These are phyloP conservation scores for Metarhizium rileyi DNA, from an alignment of 2,329 filamentous ascomycete genomes.

Conservation along the genomic window DNA sequence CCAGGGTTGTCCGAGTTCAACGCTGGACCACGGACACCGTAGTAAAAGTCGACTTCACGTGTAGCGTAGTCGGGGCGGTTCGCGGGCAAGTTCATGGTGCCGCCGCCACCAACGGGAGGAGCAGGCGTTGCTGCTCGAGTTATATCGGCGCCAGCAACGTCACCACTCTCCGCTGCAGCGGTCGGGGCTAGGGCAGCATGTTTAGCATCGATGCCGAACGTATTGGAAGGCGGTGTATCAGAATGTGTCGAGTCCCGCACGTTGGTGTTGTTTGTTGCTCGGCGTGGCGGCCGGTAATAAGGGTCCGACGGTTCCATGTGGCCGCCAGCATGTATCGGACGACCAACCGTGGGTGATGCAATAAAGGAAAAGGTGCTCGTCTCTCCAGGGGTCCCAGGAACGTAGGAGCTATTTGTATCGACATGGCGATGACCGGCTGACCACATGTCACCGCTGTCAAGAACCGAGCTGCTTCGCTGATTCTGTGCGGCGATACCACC, in stretches of 20 bases:
- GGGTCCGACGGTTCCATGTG: conserved; percentile 55
- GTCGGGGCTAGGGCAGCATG: conserved; percentile 11
- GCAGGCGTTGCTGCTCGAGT: conserved; percentile 35
- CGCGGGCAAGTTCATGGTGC: conserved; percentile 29
- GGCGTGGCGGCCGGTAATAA: conserved; percentile 79
- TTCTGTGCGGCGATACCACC: conserved; percentile 35
- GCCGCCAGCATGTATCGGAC: conserved; percentile 31
- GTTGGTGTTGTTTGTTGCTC: conserved; percentile 56
- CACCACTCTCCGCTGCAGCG: conserved; percentile 19
- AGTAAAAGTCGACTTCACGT: conserved; percentile 94
- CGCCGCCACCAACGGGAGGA: conserved; percentile 22
- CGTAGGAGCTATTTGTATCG: conserved; percentile 54
- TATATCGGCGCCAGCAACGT: conserved; percentile 33
- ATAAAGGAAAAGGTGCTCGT: conserved; percentile 65
- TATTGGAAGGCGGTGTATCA: conserved; percentile 18
- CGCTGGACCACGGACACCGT: conserved; percentile 81
- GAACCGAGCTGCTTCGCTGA: conserved; percentile 43
- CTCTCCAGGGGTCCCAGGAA: conserved; percentile 64
- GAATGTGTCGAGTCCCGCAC: conserved; percentile 28
- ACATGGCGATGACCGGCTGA: conserved; percentile 35
- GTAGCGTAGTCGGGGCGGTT: conserved; percentile 80
- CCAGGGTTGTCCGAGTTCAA: conserved; percentile 73
- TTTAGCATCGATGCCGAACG: conserved; percentile 22
- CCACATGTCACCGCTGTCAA: conserved; percentile 41
- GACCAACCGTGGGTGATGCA: conserved; percentile 43